Conservation (phyloP, 129 eudicot genomes). For the Rutidosis leptorrhynchoides region DNA sequence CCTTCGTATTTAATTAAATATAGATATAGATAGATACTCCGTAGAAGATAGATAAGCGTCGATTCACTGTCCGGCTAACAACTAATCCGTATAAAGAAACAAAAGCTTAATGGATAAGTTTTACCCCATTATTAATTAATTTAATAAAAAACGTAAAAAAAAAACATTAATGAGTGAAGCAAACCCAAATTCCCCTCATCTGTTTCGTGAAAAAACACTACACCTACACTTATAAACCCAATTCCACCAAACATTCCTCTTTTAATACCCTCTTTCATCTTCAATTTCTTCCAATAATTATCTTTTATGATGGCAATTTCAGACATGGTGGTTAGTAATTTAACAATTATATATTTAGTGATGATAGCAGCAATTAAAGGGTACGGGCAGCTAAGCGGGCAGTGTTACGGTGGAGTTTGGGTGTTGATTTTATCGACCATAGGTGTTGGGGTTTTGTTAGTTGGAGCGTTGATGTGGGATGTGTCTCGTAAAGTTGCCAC, state of each 20-base stretch:
- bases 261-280: conserved; percentile 1
- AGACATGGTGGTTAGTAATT: conserved; percentile 51
- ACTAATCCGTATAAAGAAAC: background rate
- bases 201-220: conserved; percentile 25
- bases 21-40: too few species aligned
- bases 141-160: too few species aligned
- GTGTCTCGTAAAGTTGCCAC: conserved; percentile 61
- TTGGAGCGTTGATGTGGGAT: conserved; percentile 65
- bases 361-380: conserved; percentile 59
- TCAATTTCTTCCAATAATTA: background rate
- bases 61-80: too few species aligned
- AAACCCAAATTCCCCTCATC: background rate
- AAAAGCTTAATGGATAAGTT: conserved; percentile 24
- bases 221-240: conserved; percentile 24
- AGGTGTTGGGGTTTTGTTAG: conserved; percentile 40
- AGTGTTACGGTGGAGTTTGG: conserved; percentile 54
- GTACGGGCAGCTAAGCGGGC: conserved; percentile 49
- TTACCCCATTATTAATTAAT: conserved; percentile 21
- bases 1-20: too few species aligned
- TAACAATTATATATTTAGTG: conserved; percentile 54
- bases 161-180: background rate
- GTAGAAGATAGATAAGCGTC: too few species aligned
- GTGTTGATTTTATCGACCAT: conserved; percentile 59
- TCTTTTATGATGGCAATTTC: conserved; percentile 55
- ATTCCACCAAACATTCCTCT: conserved; percentile 24